These are phyloP conservation scores for Fusarium albosuccineum DNA, from an alignment of 2,329 filamentous ascomycete species.

Conservation along the genomic window DNA sequence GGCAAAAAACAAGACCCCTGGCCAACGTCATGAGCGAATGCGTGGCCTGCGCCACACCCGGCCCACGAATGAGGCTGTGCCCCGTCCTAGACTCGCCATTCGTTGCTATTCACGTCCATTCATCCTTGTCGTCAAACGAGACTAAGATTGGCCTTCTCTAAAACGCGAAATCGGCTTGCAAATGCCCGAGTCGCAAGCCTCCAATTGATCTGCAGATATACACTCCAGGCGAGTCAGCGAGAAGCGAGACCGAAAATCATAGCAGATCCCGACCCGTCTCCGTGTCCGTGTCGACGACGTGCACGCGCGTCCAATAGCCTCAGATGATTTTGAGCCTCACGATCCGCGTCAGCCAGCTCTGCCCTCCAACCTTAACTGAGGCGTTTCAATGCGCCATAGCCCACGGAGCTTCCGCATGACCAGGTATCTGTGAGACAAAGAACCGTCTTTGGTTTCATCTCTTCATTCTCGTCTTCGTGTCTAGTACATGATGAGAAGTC, in stretches of 20 bases:
- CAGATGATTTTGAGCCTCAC: slow-evolving; percentile 27
- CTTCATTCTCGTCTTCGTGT: slow-evolving; percentile 10
- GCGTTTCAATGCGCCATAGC: slow-evolving; percentile 1
- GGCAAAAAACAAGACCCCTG: background rate
- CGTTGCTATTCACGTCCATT: slow-evolving; percentile 31
- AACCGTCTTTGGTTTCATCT: background rate
- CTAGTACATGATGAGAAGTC: slow-evolving; percentile 9
- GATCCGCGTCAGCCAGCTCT: slow-evolving; percentile 31
- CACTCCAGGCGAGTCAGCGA: slow-evolving; percentile 22
- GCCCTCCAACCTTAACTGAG: background rate
- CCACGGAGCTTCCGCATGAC: background rate
- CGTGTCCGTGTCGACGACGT: background rate
- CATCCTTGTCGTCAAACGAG: slow-evolving; percentile 1
- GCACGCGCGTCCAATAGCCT: slow-evolving; percentile 35
- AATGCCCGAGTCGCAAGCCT: slow-evolving; percentile 20
- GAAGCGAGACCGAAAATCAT: slow-evolving; percentile 3
- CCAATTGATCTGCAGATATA: slow-evolving; percentile 7
- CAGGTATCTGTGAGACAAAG: background rate
- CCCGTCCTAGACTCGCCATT: slow-evolving; percentile 14
- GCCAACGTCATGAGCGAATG: slow-evolving; percentile 39
- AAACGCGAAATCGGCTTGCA: slow-evolving; percentile 18
- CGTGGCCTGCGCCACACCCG: slow-evolving; percentile 35
- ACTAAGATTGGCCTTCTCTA: background rate
- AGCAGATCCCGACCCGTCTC: background rate
- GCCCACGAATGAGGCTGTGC: slow-evolving; percentile 39